Evolutionary conservation across 306 rosid species (phyloP).

Genomic region (Inga laurina): DNA sequence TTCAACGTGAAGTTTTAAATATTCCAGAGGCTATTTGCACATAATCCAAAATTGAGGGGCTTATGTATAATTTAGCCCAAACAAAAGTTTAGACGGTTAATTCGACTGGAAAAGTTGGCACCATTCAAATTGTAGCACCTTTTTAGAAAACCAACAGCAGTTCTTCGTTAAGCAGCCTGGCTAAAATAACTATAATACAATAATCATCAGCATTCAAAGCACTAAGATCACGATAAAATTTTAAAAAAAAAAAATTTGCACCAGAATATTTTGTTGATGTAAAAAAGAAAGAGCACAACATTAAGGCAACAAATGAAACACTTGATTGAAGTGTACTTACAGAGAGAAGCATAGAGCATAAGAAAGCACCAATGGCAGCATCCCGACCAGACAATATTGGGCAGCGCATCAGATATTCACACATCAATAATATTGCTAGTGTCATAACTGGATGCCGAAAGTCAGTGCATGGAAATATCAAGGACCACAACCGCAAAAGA

Average conservation of each 20-base stretch:
- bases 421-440: conserved; percentile 71
- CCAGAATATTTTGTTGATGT: conserved; percentile 9
- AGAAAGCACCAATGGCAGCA: conserved; percentile 76
- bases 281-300: not conserved
- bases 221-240: conserved; percentile 6
- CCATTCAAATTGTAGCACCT: not conserved
- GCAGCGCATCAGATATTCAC: conserved; percentile 90
- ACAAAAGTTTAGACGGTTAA: not conserved
- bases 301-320: conserved; percentile 2
- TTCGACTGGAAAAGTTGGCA: not conserved
- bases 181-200: not conserved
- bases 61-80: not conserved
- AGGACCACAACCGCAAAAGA: conserved; percentile 91
- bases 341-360: conserved; percentile 83
- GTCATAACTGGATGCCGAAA: conserved; percentile 92
- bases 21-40: not conserved
- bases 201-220: not conserved
- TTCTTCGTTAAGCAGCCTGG: not conserved
- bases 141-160: not conserved
- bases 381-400: conserved; percentile 75
- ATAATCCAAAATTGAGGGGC: not conserved
- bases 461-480: conserved; percentile 89
- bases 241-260: conserved; percentile 5
- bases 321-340: conserved; percentile 49
- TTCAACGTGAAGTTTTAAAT: not conserved